These are phyloP conservation scores for Perilla frutescens DNA, from an alignment of 257 asterid genomes.

Conservation along the genomic window DNA sequence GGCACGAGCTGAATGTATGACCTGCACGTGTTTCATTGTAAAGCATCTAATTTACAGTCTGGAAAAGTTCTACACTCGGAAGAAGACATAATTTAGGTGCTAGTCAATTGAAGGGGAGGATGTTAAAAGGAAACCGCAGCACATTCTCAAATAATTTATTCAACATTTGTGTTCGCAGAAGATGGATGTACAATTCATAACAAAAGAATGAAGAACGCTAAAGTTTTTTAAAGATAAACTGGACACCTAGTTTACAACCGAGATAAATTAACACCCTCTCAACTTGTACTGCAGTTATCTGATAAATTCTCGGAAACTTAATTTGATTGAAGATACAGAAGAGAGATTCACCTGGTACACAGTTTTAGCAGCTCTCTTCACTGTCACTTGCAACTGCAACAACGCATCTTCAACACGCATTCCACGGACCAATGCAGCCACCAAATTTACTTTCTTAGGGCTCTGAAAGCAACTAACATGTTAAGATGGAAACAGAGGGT, in stretches of 20 bases:
- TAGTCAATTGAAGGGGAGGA: background rate
- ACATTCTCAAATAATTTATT: background rate
- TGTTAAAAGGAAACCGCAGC: background rate
- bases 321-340: conserved; percentile 5
- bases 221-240: background rate
- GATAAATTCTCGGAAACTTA: background rate
- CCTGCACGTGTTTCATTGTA: conserved; percentile 50
- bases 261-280: background rate
- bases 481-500: background rate
- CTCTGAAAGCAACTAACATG: conserved; percentile 57
- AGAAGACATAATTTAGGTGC: background rate
- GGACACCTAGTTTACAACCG: background rate
- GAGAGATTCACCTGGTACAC: conserved; percentile 76
- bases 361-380: conserved; percentile 94
- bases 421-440: conserved; percentile 93
- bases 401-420: conserved; percentile 98
- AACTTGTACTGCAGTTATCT: background rate
- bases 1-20: conserved; percentile 93
- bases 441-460: conserved; percentile 93
- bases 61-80: conserved; percentile 4
- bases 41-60: background rate
- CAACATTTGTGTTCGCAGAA: background rate
- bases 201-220: background rate
- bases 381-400: conserved; percentile 90
- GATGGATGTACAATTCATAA: background rate